Evolutionary conservation across 2,329 filamentous ascomycete genomes (phyloP).

Genomic region (Sporothrix humicola): DNA sequence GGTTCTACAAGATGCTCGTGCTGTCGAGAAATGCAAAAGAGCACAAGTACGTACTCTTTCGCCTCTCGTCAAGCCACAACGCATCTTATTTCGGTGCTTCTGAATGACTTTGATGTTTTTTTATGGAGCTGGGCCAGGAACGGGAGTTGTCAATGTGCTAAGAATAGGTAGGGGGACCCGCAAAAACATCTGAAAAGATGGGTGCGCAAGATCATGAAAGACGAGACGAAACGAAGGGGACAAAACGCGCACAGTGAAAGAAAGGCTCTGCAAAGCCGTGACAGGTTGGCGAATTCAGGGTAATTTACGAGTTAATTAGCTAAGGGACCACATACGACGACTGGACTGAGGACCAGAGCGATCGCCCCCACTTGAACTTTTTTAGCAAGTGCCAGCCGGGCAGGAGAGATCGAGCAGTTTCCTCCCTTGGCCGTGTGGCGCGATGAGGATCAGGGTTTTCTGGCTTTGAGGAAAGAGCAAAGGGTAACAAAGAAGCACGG

Average conservation of each 20-base stretch:
- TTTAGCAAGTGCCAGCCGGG: constrained; percentile 6
- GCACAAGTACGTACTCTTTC: neutral
- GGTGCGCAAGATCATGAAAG: neutral
- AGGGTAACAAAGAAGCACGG: neutral
- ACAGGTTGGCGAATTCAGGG: constrained; percentile 4
- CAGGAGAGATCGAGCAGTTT: neutral
- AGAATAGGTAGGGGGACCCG: constrained; percentile 25
- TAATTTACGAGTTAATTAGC: constrained; percentile 23
- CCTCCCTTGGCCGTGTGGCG: neutral
- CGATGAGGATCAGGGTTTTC: neutral
- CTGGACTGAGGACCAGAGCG: constrained; percentile 16
- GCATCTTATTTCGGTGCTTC: constrained; percentile 17
- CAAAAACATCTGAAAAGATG: constrained; percentile 20
- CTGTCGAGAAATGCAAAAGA: neutral
- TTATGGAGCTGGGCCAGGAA: constrained; percentile 2
- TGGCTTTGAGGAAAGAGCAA: constrained; percentile 15
- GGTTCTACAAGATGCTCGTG: neutral
- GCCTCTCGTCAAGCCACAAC: neutral
- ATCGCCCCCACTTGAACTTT: constrained; percentile 15
- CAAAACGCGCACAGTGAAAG: neutral
- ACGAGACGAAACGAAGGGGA: constrained; percentile 5
- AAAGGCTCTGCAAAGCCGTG: neutral
- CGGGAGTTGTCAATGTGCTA: constrained; percentile 18
- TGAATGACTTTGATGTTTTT: constrained; percentile 2
- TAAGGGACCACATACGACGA: neutral